These are phyloP conservation scores for Apocynum venetum DNA, from an alignment of 257 asterid genomes.

Conservation along the genomic window DNA sequence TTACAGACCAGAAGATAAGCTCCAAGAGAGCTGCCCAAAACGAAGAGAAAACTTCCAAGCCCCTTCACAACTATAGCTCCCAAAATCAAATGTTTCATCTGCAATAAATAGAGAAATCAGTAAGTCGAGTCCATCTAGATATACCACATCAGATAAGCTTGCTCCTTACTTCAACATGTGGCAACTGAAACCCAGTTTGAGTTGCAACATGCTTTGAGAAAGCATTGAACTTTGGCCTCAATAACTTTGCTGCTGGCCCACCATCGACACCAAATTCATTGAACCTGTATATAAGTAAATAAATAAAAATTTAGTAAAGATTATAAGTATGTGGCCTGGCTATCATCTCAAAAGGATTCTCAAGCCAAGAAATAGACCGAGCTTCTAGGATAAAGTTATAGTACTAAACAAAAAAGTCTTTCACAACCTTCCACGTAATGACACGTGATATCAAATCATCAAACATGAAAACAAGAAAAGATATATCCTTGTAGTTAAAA, in stretches of 20 bases:
- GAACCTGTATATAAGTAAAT: conserved; percentile 40
- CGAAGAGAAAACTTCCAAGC: conserved; percentile 76
- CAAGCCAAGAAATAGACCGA: neutral
- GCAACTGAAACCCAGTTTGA: conserved; percentile 57
- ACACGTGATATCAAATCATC: neutral
- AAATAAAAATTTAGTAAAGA: neutral
- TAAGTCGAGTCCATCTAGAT: neutral
- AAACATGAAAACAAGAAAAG: neutral
- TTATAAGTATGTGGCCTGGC: too few species aligned
- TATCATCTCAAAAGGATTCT: neutral
- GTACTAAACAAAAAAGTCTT: neutral
- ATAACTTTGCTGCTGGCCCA: conserved; percentile 70
- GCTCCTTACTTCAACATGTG: conserved; percentile 67
- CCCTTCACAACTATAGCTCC: conserved; percentile 72
- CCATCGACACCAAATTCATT: conserved; percentile 82
- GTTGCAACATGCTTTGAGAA: conserved; percentile 61
- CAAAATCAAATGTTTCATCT: conserved; percentile 70
- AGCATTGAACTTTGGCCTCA: conserved; percentile 61
- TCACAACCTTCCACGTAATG: neutral
- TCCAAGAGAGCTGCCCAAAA: conserved; percentile 81
- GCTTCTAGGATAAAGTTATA: neutral
- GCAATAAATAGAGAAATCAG: conserved; percentile 14
- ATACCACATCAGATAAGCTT: conserved; percentile 10
- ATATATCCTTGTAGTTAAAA: neutral
- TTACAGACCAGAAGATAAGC: conserved; percentile 69